Base-by-base conservation (phyloP, 768 basidiomycete genomes). In the Tylopilus rubrobrunneus region DNA sequence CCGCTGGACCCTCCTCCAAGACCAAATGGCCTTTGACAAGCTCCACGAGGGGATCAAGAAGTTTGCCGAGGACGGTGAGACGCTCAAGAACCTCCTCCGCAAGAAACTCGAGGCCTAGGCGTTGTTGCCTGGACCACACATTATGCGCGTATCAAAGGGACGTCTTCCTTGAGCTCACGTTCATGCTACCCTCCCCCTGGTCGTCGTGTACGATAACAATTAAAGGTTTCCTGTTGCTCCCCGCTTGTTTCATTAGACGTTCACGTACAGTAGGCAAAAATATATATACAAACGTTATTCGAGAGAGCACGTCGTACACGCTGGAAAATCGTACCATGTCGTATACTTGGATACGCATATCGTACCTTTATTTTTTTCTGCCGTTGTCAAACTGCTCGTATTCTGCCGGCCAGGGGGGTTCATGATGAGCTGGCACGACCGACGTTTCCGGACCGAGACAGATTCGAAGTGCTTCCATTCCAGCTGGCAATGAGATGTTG, bases 11-110 rank as follows among this genome's bases (percentile, higher is more conserved):
- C 86, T 98, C 53, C 84, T 97, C 66, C 82, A 93, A 67, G 95
- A 98, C 73, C 75, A 80, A 68, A 97, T 98, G 95, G 94, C 96
- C n/a, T 96, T 93, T 69, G 96, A 98, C 73, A 98, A 98, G 79
- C 80, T 98, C 51, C 92, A 97, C 72, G 92, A 98, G 76, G 97
- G 97, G 65, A 97, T 99, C 79, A 86, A 85, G 78, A 97, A 96
- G 75, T 99, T 99, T 69, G 95, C 93, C 48, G 93, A 90, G 77
- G 97, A 98, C 66, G 93, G 92, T 53, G 81, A 85, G 68, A 84
- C 89, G 4, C 85, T 99, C 75, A 97, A 96, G 81, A 71, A 74
- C 12, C 69, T 91, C 60, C 78, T 99, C 70, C 84, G 79, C 72
- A 59, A 84, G 74, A 89, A 87, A 71, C 67, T 91, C 43, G 2